Conservation (phyloP, 805 yeast genomes). For the Starmerella gropengiesseri region DNA sequence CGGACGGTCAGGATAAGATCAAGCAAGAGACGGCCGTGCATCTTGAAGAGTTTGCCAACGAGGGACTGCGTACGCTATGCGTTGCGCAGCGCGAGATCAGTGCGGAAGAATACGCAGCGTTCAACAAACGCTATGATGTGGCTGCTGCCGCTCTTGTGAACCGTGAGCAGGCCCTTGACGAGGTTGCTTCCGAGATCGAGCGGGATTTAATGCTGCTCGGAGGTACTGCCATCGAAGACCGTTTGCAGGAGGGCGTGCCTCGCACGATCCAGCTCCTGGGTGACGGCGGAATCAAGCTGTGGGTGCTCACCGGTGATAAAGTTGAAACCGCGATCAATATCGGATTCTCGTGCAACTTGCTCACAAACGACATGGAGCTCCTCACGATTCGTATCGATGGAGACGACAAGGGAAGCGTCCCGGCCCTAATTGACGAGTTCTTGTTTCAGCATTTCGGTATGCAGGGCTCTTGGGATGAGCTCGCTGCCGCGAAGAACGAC, state of each 20-base stretch:
- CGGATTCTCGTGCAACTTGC: slow-evolving; percentile 70
- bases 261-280: slow-evolving; percentile 57
- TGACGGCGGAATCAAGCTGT: slow-evolving; percentile 66
- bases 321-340: slow-evolving; percentile 83
- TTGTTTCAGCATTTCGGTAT: slow-evolving; percentile 44
- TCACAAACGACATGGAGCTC: slow-evolving; percentile 60
- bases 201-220: slow-evolving; percentile 49
- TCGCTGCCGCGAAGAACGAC: slow-evolving; percentile 44
- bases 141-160: slow-evolving; percentile 50
- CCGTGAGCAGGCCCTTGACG: slow-evolving; percentile 52
- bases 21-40: slow-evolving; percentile 56
- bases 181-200: slow-evolving; percentile 53
- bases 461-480: slow-evolving; percentile 36
- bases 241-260: slow-evolving; percentile 73
- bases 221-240: slow-evolving; percentile 76
- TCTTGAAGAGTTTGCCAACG: slow-evolving; percentile 63
- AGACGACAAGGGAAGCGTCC: slow-evolving; percentile 26
- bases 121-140: slow-evolving; percentile 47
- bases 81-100: slow-evolving; percentile 52
- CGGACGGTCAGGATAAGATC: slow-evolving; percentile 35
- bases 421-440: slow-evolving; percentile 36
- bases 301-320: slow-evolving; percentile 81
- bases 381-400: slow-evolving; percentile 39
- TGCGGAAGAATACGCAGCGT: slow-evolving; percentile 37
- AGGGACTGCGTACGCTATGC: slow-evolving; percentile 71